Conservation (phyloP, 805 yeast genomes). For the Yamadazyma philogaea region DNA sequence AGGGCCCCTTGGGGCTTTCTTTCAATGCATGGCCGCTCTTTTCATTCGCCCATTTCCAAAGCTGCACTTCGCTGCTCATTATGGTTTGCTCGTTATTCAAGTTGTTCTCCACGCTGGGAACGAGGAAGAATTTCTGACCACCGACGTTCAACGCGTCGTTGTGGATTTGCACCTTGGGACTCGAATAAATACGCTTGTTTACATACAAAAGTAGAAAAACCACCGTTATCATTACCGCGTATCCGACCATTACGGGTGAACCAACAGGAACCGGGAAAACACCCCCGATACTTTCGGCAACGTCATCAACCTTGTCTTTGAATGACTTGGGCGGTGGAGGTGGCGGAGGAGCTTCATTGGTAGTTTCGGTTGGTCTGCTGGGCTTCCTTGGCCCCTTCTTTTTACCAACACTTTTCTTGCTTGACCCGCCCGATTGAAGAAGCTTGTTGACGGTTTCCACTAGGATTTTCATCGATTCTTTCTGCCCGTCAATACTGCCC, state of each 20-base stretch:
- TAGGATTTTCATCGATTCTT: slow-evolving; percentile 51
- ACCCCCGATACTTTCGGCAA: slow-evolving; percentile 25
- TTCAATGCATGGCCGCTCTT: slow-evolving; percentile 3
- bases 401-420: slow-evolving; percentile 10
- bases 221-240: slow-evolving; percentile 14
- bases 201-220: slow-evolving; percentile 15
- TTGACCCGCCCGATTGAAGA: slow-evolving; percentile 18
- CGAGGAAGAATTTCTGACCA: slow-evolving; percentile 34
- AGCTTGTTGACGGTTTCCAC: slow-evolving; percentile 45
- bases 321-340: slow-evolving; percentile 12
- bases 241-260: slow-evolving; percentile 21
- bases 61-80: slow-evolving; percentile 50
- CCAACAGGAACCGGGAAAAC: slow-evolving; percentile 28
- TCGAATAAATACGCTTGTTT: slow-evolving; percentile 1
- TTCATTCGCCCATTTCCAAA: slow-evolving; percentile 71
- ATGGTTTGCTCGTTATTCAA: slow-evolving; percentile 24
- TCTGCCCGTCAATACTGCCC: slow-evolving; percentile 71
- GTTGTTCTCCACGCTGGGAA: slow-evolving; percentile 39
- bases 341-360: slow-evolving; percentile 7
- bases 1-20: slow-evolving; percentile 1
- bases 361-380: slow-evolving; percentile 14
- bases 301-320: slow-evolving; percentile 18
- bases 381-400: slow-evolving; percentile 14
- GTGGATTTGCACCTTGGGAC: neutral
- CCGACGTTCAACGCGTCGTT: slow-evolving; percentile 23